These are phyloP conservation scores for Trichoderma brevicompactum DNA, from an alignment of 2,329 filamentous ascomycete genomes.

Conservation along the genomic window DNA sequence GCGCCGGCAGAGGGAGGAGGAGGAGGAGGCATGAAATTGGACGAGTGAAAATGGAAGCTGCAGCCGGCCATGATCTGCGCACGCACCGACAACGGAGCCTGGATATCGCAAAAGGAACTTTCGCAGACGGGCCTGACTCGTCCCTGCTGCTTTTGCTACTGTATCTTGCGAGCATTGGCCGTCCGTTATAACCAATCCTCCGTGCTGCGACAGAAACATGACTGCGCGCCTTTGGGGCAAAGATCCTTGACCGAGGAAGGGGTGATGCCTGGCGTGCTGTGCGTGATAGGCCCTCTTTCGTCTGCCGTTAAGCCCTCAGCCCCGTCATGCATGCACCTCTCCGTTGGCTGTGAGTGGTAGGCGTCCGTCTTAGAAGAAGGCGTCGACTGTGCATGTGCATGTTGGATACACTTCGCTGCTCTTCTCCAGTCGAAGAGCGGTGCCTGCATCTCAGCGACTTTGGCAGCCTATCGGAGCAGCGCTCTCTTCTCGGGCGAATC, in stretches of 20 bases:
- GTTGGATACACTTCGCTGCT: not conserved
- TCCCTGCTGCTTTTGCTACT: too few relatives aligned
- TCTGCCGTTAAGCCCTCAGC: not conserved
- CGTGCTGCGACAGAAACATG: not conserved
- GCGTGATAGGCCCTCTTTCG: not conserved
- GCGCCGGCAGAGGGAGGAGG: not conserved
- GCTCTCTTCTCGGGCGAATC: not conserved
- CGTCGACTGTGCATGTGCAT: not conserved
- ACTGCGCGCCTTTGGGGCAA: not conserved
- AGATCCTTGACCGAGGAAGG: not conserved
- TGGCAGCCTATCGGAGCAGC: conserved; percentile 11
- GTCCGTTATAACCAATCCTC: too few relatives aligned
- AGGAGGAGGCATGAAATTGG: too few relatives aligned
- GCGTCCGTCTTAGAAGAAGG: conserved; percentile 8
- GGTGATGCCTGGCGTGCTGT: not conserved
- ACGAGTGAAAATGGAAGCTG: not conserved
- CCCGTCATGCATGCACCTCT: conserved; percentile 5
- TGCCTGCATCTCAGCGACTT: conserved; percentile 14
- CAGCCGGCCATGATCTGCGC: not conserved
- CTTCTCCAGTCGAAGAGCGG: not conserved
- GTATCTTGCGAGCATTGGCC: too few relatives aligned
- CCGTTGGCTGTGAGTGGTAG: not conserved
- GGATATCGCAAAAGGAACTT: not conserved
- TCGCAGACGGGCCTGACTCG: too few relatives aligned
- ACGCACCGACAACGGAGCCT: conserved; percentile 9